Evolutionary conservation across 2,329 filamentous ascomycete genomes (phyloP), one percentile per base, ranked within the genome.

Genomic region (Orbilia quercus): DNA sequence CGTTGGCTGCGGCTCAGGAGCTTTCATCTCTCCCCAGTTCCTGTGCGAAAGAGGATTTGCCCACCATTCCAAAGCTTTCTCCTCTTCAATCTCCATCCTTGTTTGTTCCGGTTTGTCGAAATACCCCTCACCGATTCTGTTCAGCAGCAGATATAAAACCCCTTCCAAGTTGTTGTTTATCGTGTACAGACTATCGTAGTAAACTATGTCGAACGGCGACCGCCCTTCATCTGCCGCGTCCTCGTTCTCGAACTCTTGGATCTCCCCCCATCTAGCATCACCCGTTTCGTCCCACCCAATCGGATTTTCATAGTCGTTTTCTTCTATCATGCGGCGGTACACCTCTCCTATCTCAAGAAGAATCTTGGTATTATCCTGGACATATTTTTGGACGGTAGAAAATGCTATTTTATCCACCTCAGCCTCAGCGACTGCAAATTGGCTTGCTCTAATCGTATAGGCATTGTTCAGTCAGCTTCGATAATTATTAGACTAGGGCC

Each of bases 201-300:
- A 45, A 7, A 58, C 54, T 25, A 45, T 31, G 18, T 44, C 54
- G 6, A 25, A 20, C 12, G 54, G 36, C 14, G 7, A 18, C 1
- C 54, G 54, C 1, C 40, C 23, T 12, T 58, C 22, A 3, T 18
- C 22, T 4, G 25, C 20, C 1, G 54, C 54, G 12, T 28, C 14
- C 1, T 28, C 20, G 36, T 44, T 45, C 23, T 58, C 54, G 5
- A 44, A 31, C 5, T 18, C 36, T 11, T 58, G 54, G 6, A 58
- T 20, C 14, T 58, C 54, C 3, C 20, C 20, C 54, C 38, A 45
- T 18, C 54, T 18, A 12, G 23, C 38, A 9, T 45, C 54, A 7
- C 25, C 54, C 6, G 14, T 11, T 1, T 34, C 20, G 2, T 45
- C 40, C 38, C 31, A 40, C 9, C 54, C 54, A n/a, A 58, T 45